Evolutionary conservation across 192 early-diverging fungal species (phyloP), one percentile per base, ranked within the genome.

Genomic region (Backusella circina): DNA sequence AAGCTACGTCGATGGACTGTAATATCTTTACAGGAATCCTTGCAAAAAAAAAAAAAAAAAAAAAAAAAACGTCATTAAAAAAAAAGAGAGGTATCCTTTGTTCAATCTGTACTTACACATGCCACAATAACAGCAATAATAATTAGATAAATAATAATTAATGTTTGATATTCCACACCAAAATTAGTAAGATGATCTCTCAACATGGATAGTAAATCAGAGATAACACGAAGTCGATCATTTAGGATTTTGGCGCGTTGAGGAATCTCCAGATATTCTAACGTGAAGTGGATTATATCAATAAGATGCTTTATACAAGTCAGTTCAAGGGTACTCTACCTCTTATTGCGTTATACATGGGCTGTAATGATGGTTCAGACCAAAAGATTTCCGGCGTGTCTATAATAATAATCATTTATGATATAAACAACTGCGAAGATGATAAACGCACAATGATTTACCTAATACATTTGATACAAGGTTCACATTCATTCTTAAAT

Each of bases 311-410:
- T 70, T 28, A 66, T 41, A 47, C 23, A 28, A 74, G 5, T 35
- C 33, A 35, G 5, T 12, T 44, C 3, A 21, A 23, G 7, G 39
- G 39, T 36, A n/a, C 15, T 18, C 30, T 80, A 82, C 86, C 89
- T 69, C 92, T 80, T 69, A 95, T 93, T 28, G 92, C 93, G 77
- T 88, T 91, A 73, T 95, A 95, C 51, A 95, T 76, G 13, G 92
- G 91, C 73, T 93, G 87, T 41, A 95, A 66, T 26, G 91, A 88
- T 21, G 91, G 91, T 41, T 95, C 93, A 37, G 89, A 90, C 92
- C 92, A 93, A 78, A 94, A 94, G 65, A 94, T 92, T 79, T 95
- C 93, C 0, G 91, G 91, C 6, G 89, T 89, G 78, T 92, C 91
- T 92, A 41, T 7, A 2, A 10, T 33, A 13, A 28, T 21, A 12